Base-by-base conservation (phyloP, 2,329 filamentous ascomycete genomes). In the Emergomyces pasteurianus region DNA sequence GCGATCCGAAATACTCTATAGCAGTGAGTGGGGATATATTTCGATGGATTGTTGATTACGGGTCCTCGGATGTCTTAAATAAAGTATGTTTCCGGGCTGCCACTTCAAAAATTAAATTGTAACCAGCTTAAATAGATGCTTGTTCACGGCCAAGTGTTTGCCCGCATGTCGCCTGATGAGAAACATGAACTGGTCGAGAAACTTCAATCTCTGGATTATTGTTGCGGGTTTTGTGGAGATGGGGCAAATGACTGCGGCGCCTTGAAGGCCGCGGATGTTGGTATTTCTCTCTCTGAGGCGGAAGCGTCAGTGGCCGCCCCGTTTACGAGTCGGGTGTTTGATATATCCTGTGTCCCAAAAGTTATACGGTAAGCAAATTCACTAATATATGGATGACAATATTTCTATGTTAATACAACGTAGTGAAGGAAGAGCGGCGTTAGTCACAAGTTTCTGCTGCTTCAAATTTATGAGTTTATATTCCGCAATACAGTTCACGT, bases 401-500 rank as follows among this genome's bases (percentile, higher is more conserved):
- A n/a, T 21, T 16, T 50, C 55, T 23, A 12, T 42, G 7, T 63
- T 72, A 67, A 70, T 31, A 26, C 42, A 58, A 6, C 57, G 65
- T 74, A 86, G 91, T 66, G 94, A 99, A 78, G 94, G 94, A 23
- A 86, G 95, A 64, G 92, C 92, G 23, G 90, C 95, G 40, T 81
- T 99, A 40, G 92, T 97, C n/a, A 99, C 94, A 14, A 96, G 91
- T 74, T 99, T 99, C 78, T 95, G 90, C 77, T 99, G 94, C 78
- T 99, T 99, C 82, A 99, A 97, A 78, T 99, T 95, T 76, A 99
- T 99, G 95, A 95, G 89, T 68, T 77, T 99, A 65, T 99, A 99
- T 78, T 97, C 92, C 2, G 92, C 94, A n/a, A 99, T 99, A 66
- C 94, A 99, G 74, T 99, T 99, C 78, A 95, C 90, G 8, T 90